phyloP scores from a whole-genome alignment of 202 grass and related monocot genomes.

The Brachypodium distachyon region DNA sequence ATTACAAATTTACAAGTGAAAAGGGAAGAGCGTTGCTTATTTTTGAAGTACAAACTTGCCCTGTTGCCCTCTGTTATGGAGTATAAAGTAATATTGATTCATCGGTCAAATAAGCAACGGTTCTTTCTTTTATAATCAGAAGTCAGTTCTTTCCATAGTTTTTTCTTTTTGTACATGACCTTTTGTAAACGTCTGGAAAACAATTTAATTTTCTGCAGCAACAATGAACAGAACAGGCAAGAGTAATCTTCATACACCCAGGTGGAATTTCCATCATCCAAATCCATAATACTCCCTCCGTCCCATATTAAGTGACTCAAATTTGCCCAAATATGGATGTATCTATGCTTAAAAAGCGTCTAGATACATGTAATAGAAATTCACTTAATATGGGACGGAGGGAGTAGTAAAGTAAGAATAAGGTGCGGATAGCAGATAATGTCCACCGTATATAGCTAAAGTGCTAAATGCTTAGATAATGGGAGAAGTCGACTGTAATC shows the following conservation, averaged over 20 bases:
- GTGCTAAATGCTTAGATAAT: not conserved
- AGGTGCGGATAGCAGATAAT: not conserved
- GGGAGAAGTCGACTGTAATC: not conserved
- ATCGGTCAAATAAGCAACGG: not conserved
- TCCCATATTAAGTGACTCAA: too few relatives aligned
- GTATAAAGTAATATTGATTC: not conserved
- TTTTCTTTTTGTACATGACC: not conserved
- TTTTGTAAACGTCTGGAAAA: not conserved
- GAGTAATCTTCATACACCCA: not conserved
- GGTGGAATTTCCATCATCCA: not conserved
- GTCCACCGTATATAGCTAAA: not conserved
- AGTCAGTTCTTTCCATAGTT: not conserved
- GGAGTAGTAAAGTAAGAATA: not conserved
- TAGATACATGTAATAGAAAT: too few relatives aligned
- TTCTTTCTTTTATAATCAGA: not conserved
- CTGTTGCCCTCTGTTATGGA: too few relatives aligned
- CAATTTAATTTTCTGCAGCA: not conserved
- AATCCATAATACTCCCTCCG: too few relatives aligned
- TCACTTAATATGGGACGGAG: too few relatives aligned
- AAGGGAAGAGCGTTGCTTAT: not conserved
- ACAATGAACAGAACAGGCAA: not conserved
- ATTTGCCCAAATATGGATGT: too few relatives aligned
- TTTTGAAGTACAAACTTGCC: not conserved
- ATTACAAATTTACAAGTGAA: not conserved
- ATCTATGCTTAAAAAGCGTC: too few relatives aligned